Evolutionary conservation across 2,329 filamentous ascomycete species (phyloP).

Genomic region (Fusarium sacchari): DNA sequence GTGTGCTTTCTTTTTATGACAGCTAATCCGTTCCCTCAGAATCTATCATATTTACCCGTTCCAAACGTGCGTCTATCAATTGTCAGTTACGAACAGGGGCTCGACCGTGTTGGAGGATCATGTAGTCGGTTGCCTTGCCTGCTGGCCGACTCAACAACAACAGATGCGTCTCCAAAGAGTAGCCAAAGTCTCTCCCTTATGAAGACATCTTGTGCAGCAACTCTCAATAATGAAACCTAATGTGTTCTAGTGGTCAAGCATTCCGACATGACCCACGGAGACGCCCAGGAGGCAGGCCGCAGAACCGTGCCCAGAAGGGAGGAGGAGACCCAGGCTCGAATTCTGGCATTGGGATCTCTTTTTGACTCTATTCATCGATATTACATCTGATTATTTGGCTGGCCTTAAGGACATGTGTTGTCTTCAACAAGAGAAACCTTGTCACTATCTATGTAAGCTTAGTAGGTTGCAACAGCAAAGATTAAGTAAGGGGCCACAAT

Average conservation of each 20-base stretch:
- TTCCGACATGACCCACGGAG: neutral
- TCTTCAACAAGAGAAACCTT: neutral
- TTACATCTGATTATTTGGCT: neutral
- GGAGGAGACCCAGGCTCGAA: neutral
- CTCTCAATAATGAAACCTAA: neutral
- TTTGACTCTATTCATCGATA: neutral
- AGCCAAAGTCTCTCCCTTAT: neutral
- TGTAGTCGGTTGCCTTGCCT: neutral
- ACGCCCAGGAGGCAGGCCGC: too few relatives aligned
- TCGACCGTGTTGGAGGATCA: neutral
- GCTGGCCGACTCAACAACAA: neutral
- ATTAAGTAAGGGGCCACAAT: neutral
- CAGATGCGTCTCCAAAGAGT: neutral
- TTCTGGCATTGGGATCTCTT: neutral
- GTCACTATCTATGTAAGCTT: too few relatives aligned
- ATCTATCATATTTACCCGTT: neutral
- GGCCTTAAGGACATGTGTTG: neutral
- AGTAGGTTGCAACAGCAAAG: neutral
- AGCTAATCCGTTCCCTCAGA: neutral
- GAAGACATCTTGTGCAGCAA: neutral
- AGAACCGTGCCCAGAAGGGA: neutral
- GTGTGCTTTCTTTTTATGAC: neutral
- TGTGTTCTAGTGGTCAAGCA: neutral
- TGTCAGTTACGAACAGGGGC: neutral
- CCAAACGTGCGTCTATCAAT: neutral